phyloP scores from a whole-genome alignment of 306 rosid species.

The Rosa chinensis region DNA sequence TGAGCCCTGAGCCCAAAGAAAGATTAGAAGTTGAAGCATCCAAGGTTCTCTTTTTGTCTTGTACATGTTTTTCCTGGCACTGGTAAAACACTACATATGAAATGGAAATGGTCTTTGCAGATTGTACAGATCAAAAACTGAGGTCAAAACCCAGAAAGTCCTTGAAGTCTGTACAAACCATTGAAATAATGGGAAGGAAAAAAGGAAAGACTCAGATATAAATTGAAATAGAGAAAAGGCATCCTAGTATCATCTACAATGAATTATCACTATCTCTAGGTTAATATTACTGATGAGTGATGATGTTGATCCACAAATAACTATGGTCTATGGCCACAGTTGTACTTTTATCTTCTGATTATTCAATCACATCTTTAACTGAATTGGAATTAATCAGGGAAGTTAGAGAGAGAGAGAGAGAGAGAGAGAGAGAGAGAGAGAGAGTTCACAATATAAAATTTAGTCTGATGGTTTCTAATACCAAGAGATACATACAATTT shows the following conservation, averaged over 20 bases:
- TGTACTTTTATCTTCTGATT: neutral
- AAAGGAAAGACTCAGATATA: neutral
- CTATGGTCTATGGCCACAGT: neutral
- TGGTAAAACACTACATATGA: neutral
- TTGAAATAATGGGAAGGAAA: neutral
- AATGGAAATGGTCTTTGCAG: neutral
- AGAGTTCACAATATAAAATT: too few relatives aligned
- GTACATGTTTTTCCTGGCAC: constrained; percentile 13
- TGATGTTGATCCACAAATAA: neutral
- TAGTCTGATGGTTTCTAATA: constrained; percentile 9
- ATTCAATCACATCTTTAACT: neutral
- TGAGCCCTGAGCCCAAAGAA: constrained; percentile 14
- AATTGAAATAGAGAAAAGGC: neutral
- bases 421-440: neutral
- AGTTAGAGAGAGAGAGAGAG: neutral
- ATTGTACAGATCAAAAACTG: constrained; percentile 16
- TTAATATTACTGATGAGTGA: neutral
- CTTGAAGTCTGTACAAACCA: neutral
- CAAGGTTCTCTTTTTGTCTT: constrained; percentile 24
- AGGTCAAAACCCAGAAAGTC: constrained; percentile 22
- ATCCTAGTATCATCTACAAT: neutral
- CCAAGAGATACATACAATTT: neutral
- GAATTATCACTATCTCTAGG: neutral
- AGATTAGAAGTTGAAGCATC: constrained; percentile 20
- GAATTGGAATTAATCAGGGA: neutral